Evolutionary conservation across 306 rosid genomes (phyloP).

Genomic region (Quercus ilex): DNA sequence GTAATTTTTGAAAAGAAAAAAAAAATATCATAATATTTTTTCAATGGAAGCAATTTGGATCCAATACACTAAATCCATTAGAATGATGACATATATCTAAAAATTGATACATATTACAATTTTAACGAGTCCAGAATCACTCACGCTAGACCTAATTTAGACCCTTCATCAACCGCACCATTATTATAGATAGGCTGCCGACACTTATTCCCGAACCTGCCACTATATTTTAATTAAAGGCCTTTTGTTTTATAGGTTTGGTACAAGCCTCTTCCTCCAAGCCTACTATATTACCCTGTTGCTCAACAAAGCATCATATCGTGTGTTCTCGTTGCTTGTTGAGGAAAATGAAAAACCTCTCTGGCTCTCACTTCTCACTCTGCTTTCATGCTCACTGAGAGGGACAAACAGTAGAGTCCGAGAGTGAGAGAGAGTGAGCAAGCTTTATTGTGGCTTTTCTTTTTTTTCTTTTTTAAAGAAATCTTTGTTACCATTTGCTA

Average conservation of each 20-base stretch:
- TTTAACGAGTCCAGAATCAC: neutral
- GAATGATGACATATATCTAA: accelerated
- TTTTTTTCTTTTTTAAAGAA: neutral
- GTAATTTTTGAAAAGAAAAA: neutral
- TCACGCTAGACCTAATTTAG: too few species aligned
- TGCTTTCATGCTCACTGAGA: conserved; percentile 14
- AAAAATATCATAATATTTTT: neutral
- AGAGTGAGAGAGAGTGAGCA: conserved; percentile 3
- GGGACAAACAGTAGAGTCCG: neutral
- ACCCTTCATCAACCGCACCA: neutral
- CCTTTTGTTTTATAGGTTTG: neutral
- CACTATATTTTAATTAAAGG: conserved; percentile 9
- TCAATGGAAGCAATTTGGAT: accelerated
- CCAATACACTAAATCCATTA: accelerated
- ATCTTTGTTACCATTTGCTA: neutral
- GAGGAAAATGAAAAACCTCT: neutral
- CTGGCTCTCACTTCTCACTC: conserved; percentile 24
- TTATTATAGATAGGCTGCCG: conserved; percentile 41
- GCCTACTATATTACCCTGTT: conserved; percentile 10
- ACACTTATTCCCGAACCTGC: conserved; percentile 38
- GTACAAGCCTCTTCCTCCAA: conserved; percentile 1
- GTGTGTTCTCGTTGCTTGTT: conserved; percentile 5
- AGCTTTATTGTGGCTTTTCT: neutral
- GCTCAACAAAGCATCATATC: neutral
- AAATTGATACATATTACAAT: too few species aligned